These are phyloP conservation scores for Chlorella sp. DNA, from an alignment of 139 green algal genomes.

Conservation along the genomic window DNA sequence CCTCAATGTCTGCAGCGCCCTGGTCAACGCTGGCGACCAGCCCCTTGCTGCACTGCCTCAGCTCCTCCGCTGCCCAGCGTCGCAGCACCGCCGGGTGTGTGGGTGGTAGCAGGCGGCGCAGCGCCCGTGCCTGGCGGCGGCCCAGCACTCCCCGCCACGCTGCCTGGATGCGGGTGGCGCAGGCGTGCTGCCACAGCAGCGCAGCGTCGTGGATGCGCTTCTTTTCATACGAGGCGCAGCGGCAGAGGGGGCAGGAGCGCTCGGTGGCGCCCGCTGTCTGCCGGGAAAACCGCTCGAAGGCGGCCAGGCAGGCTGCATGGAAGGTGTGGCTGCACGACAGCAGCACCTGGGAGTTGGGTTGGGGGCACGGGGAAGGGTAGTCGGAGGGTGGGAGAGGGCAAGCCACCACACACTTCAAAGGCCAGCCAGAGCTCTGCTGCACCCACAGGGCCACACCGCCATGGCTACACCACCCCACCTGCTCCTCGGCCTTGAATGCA, in stretches of 20 bases:
- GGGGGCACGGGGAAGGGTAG: not conserved
- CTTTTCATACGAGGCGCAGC: conserved; percentile 73
- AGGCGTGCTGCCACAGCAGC: conserved; percentile 48
- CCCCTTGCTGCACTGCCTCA: conserved; percentile 50
- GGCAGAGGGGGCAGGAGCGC: conserved; percentile 73
- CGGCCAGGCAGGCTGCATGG: conserved; percentile 68
- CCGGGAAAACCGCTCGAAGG: conserved; percentile 67
- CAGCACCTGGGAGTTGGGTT: conserved; percentile 43
- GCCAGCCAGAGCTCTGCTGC: no score
- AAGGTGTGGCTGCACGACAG: conserved; percentile 47
- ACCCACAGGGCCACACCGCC: no score
- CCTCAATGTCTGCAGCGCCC: conserved; percentile 63
- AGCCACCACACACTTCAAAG: no score
- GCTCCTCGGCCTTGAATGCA: conserved; percentile 55
- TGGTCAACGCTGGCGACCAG: conserved; percentile 56
- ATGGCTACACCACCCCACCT: no score
- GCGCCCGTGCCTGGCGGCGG: conserved; percentile 37
- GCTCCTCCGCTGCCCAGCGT: conserved; percentile 61
- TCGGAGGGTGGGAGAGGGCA: not conserved
- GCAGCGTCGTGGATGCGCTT: conserved; percentile 60
- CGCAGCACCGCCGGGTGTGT: conserved; percentile 48
- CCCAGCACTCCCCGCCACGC: conserved; percentile 53
- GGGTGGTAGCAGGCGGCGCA: conserved; percentile 45
- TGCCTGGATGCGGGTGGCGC: conserved; percentile 64
- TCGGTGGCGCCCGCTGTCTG: not conserved